Evolutionary conservation across 257 asterid genomes (phyloP).

Genomic region (Agastache rugosa): DNA sequence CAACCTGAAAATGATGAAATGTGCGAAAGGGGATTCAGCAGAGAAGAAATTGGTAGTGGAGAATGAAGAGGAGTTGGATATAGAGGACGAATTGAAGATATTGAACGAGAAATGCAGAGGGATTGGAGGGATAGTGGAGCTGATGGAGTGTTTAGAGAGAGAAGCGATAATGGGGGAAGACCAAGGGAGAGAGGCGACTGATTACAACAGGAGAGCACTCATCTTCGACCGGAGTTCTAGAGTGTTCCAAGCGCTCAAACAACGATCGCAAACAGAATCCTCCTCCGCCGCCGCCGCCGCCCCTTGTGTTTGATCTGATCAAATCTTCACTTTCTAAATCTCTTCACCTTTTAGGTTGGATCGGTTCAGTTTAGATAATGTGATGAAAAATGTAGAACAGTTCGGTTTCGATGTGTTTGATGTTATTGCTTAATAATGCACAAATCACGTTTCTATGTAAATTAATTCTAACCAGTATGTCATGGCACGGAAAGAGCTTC

Average conservation of each 20-base stretch:
- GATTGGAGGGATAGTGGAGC: conserved; percentile 54
- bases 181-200: conserved; percentile 69
- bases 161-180: conserved; percentile 95
- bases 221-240: conserved; percentile 69
- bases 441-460: too few relatives aligned
- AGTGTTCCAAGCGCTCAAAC: conserved; percentile 78
- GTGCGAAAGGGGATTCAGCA: conserved; percentile 41
- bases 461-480: too few relatives aligned
- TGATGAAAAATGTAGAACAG: background rate
- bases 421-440: background rate
- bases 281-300: background rate
- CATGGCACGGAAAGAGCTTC: too few relatives aligned
- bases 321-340: too few relatives aligned
- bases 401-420: background rate
- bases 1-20: conserved; percentile 35
- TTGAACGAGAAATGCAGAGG: conserved; percentile 49
- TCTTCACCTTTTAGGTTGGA: background rate
- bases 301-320: background rate
- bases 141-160: conserved; percentile 79
- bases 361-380: background rate
- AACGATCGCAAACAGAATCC: conserved; percentile 1
- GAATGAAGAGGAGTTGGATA: conserved; percentile 2
- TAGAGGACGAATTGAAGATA: conserved; percentile 50
- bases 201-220: conserved; percentile 77
- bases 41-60: background rate